These are phyloP conservation scores for Sugiyamaella marilandica DNA, from an alignment of 805 yeast species.

Conservation along the genomic window DNA sequence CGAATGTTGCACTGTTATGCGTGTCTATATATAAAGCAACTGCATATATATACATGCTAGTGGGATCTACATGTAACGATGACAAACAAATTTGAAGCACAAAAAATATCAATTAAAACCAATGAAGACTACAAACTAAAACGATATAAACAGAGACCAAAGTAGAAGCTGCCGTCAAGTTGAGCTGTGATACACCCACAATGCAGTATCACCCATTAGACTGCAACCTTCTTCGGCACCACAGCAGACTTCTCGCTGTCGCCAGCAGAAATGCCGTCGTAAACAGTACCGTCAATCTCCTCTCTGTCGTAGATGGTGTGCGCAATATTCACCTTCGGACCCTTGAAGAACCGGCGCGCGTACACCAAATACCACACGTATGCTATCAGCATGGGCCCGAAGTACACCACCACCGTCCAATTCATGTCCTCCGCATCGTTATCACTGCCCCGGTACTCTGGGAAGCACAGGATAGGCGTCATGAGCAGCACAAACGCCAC, in stretches of 20 bases:
- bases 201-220: slow-evolving; percentile 1
- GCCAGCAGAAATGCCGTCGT: slow-evolving; percentile 11
- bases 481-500: slow-evolving; percentile 47
- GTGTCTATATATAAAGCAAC: too few relatives aligned
- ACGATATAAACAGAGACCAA: neutral
- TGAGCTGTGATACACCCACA: too few relatives aligned
- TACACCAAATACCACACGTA: slow-evolving; percentile 46
- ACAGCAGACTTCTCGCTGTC: slow-evolving; percentile 1
- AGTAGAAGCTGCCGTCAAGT: too few relatives aligned
- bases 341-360: slow-evolving; percentile 57
- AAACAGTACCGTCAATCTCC: neutral
- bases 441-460: slow-evolving; percentile 40
- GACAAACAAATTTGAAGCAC: too few relatives aligned
- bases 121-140: neutral
- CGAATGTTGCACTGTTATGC: too few relatives aligned
- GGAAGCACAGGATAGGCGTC: slow-evolving; percentile 61
- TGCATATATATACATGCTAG: too few relatives aligned
- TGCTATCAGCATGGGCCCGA: slow-evolving; percentile 54
- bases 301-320: slow-evolving; percentile 25
- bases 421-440: slow-evolving; percentile 45
- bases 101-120: too few relatives aligned
- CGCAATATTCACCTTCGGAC: slow-evolving; percentile 54
- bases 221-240: slow-evolving; percentile 2
- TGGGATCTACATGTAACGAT: too few relatives aligned
- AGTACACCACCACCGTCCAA: slow-evolving; percentile 60